A percentile compares a stretch with the other conserved stretches of the same genome.
Conservation (phyloP, 306 rosid species). For the Lablab purpureus region DNA sequence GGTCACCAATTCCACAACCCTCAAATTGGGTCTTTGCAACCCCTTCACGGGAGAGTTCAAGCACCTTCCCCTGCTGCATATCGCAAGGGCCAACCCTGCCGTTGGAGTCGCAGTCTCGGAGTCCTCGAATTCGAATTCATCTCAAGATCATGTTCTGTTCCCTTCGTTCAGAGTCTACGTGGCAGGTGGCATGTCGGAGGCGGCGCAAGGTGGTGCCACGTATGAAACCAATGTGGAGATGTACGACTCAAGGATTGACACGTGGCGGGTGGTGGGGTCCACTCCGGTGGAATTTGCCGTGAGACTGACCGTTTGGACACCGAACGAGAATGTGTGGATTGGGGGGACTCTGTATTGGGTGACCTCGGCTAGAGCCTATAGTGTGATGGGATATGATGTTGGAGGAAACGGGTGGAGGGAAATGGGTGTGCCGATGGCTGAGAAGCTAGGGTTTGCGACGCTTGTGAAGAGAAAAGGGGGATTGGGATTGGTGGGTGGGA, state of each 20-base stretch:
- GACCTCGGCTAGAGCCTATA: slow-evolving; percentile 75
- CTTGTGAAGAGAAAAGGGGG: slow-evolving; percentile 56
- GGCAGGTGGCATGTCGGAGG: slow-evolving; percentile 74
- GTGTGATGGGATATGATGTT: slow-evolving; percentile 63
- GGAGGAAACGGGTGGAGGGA: slow-evolving; percentile 57
- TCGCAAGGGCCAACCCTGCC: slow-evolving; percentile 75
- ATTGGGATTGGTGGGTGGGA: slow-evolving; percentile 66
- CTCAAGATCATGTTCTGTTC: not conserved
- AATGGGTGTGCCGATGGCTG: slow-evolving; percentile 71
- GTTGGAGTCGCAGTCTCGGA: slow-evolving; percentile 55
- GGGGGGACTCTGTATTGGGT: slow-evolving; percentile 71
- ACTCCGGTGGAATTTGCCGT: slow-evolving; percentile 70
- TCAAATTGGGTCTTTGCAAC: slow-evolving; percentile 62
- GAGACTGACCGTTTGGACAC: slow-evolving; percentile 88
- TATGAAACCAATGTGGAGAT: slow-evolving; percentile 67
- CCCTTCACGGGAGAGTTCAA: slow-evolving; percentile 70
- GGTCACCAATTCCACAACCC: slow-evolving; percentile 49
- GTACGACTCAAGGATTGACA: slow-evolving; percentile 60
- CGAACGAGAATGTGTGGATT: slow-evolving; percentile 62
- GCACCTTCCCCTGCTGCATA: slow-evolving; percentile 56
- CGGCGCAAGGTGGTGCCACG: slow-evolving; percentile 45
- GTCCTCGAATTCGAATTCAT: not conserved
- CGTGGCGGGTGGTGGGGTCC: slow-evolving; percentile 61
- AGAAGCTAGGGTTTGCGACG: slow-evolving; percentile 71
- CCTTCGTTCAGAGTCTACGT: slow-evolving; percentile 61